These are phyloP conservation scores for Keqinozyma sinolaborantium DNA, from an alignment of 1,139 yeast genomes.

Conservation along the genomic window DNA sequence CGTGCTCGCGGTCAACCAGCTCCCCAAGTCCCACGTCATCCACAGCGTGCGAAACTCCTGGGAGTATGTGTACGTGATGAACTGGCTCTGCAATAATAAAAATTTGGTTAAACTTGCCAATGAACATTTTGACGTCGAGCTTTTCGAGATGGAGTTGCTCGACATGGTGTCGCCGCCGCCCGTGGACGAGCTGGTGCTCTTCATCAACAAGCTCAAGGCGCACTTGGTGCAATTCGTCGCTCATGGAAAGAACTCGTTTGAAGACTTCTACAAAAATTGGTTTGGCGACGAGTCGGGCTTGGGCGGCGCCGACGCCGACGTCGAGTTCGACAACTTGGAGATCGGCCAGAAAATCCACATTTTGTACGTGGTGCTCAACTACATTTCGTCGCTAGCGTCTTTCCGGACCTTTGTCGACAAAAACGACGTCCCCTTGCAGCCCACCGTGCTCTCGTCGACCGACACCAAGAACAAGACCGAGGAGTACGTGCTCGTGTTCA, in stretches of 20 bases:
- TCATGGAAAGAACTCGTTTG: conserved; percentile 6
- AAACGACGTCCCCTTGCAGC: conserved; percentile 27
- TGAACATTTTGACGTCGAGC: conserved; percentile 51
- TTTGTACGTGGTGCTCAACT: conserved; percentile 37
- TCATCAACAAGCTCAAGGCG: conserved; percentile 38
- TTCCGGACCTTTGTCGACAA: conserved; percentile 45
- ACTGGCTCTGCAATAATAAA: conserved; percentile 49
- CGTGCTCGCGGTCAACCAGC: conserved; percentile 7
- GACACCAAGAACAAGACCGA: conserved; percentile 11
- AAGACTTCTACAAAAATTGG: conserved; percentile 17
- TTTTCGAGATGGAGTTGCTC: conserved; percentile 52
- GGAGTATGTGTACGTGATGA: conserved; percentile 43
- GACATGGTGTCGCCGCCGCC: conserved; percentile 37
- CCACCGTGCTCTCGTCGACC: conserved; percentile 22
- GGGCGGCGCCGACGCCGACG: conserved; percentile 19
- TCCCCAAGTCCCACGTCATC: conserved; percentile 8
- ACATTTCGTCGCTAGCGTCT: conserved; percentile 30
- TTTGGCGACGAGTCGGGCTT: conserved; percentile 40
- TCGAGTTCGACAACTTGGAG: conserved; percentile 32
- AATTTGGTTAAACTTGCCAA: conserved; percentile 39
- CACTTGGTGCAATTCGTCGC: conserved; percentile 27
- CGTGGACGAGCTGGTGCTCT: conserved; percentile 26
- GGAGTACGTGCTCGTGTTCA: conserved; percentile 40
- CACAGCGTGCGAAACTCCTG: conserved; percentile 22
- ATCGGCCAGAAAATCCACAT: conserved; percentile 46